Evolutionary conservation across 768 basidiomycete genomes (phyloP).

Genomic region (Amanita muscaria): DNA sequence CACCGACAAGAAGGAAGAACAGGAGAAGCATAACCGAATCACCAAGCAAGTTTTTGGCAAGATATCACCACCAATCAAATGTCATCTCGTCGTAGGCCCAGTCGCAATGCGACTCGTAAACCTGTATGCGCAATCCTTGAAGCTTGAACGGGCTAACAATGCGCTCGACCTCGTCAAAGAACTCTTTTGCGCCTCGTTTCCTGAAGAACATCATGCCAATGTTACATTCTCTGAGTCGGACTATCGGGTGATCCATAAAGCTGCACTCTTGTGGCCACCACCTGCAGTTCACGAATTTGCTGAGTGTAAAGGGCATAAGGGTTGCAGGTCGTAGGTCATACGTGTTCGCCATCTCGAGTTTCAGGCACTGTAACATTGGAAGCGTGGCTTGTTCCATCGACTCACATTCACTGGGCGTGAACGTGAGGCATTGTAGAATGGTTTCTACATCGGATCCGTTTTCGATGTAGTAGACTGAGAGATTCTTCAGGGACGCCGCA

Average conservation of each 20-base stretch:
- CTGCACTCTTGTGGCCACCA: background rate
- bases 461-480: slow-evolving; percentile 1
- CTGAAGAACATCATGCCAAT: slow-evolving; percentile 7
- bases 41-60: too few species aligned
- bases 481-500: background rate
- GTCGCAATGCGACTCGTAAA: slow-evolving; percentile 4
- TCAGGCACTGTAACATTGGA: background rate
- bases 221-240: background rate
- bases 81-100: slow-evolving; percentile 3
- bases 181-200: slow-evolving; percentile 1
- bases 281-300: background rate
- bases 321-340: slow-evolving; percentile 5
- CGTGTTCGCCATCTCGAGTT: slow-evolving; percentile 5
- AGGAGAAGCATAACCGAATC: too few species aligned
- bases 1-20: background rate
- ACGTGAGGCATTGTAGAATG: background rate
- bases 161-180: slow-evolving; percentile 2
- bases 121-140: background rate
- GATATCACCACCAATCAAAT: slow-evolving; percentile 1
- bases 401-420: background rate
- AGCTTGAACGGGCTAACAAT: background rate
- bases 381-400: background rate
- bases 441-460: slow-evolving; percentile 3
- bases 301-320: background rate
- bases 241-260: background rate